Base-by-base conservation (phyloP, 805 yeast genomes). In the Torulaspora indica region DNA sequence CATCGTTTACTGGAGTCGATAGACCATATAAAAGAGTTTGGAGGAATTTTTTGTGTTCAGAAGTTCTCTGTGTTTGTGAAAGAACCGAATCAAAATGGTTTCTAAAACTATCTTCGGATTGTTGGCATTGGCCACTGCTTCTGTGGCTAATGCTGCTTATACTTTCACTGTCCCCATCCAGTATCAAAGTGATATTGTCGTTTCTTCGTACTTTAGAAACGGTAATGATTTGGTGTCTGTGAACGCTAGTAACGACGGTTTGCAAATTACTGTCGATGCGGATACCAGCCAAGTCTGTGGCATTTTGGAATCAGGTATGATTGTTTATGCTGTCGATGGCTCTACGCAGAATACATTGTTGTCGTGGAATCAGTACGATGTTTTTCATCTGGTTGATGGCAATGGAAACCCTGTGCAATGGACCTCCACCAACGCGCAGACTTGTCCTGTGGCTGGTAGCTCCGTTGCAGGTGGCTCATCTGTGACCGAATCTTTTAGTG, bases 351-450 rank as follows among this genome's bases (percentile, higher is more conserved):
- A 45, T 39, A 49, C 56, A 4, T 37, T 58, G 49, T 40, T 58
- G 24, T 51, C 61, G 6, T 58, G 62, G 62, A 48, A 53, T 40
- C 53, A 51, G 23, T 48, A 49, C 41, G 51, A 52, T 15, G 59
- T 57, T 9, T 57, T 56, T 49, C 60, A 57, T 24, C 41, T 57
- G 42, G 45, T 45, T 18, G 47, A 50, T 33, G 20, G 29, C 13
- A 37, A 41, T 17, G 57, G 58, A 25, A 31, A 45, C 15, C 51
- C 53, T 7, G 15, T 58, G 27, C 28, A 48, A 1, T 58, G 53
- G 51, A 39, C 45, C 40, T 30, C 42, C 27, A 53, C 55, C 15
- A 41, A 52, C 18, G 54, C 51, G 4, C 57, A 56, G 38, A 32
- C 47, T 7, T 57, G 62, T 38, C 55, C 52, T 9, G 45, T 44